Percentiles rank a stretch among this genome's conserved stretches.
These are phyloP conservation scores for Blastomyces emzantsi DNA, from an alignment of 2,329 filamentous ascomycete genomes.

Conservation along the genomic window DNA sequence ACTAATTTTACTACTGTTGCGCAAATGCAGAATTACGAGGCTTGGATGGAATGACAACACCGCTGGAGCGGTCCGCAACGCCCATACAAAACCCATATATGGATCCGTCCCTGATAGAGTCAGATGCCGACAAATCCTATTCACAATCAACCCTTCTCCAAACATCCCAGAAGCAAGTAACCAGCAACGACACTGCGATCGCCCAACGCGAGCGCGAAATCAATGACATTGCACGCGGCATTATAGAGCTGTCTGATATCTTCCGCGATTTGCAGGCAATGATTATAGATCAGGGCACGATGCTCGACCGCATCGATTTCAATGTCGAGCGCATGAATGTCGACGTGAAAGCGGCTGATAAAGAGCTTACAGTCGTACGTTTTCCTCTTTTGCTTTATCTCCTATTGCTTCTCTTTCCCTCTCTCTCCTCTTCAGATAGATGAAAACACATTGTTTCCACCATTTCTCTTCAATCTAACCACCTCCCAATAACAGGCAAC, in stretches of 20 bases:
- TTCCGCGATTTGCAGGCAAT: conserved; percentile 94
- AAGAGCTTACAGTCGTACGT: conserved; percentile 70
- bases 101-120: conserved; percentile 84
- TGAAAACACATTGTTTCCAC: neutral
- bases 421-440: neutral
- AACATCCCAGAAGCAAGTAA: conserved; percentile 52
- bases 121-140: conserved; percentile 84
- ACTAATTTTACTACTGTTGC: neutral
- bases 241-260: conserved; percentile 92
- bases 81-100: conserved; percentile 57
- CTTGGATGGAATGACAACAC: conserved; percentile 53
- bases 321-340: conserved; percentile 94
- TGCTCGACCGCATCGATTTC: conserved; percentile 93
- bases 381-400: neutral
- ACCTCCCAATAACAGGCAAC: conserved; percentile 46
- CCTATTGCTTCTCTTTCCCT: neutral
- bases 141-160: conserved; percentile 83
- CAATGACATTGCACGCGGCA: conserved; percentile 94
- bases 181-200: conserved; percentile 72
- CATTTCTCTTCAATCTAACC: neutral
- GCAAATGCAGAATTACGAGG: conserved; percentile 57
- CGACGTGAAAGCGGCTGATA: conserved; percentile 86
- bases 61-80: conserved; percentile 42
- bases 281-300: conserved; percentile 86
- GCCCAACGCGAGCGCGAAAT: conserved; percentile 92